Evolutionary conservation across 441 rosid genomes (phyloP), one percentile per base, ranked within the genome.

Genomic region (Pelargonium cotyledonis): DNA sequence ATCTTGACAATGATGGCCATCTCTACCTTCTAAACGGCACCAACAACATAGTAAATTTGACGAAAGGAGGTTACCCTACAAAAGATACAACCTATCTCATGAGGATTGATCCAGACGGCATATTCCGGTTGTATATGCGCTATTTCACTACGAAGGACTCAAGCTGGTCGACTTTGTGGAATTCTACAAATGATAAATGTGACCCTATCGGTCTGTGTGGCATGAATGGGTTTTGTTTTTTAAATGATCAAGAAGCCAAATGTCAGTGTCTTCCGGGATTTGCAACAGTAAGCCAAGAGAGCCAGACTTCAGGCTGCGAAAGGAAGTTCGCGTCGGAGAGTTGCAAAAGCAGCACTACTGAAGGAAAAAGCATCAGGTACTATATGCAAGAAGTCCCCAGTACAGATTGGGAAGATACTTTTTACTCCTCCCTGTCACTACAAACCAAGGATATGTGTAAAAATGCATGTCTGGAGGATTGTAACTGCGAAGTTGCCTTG

Each of bases 121-220:
- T 80, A 38, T 58, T 84, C 12, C 44, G 80, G 16, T 14, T 81
- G 63, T 81, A 77, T 76, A 79, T 81, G 2, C 69, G 70, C 49
- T 40, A 65, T 29, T 66, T 68, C 8, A 40, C n/a, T 15, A 73
- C 9, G 23, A 19, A 0, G 3, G 10, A 16, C 2, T 1, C 26
- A 14, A 68, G 29, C 4, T 62, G 51, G 73, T 73, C 71, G 1
- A 35, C 69, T 31, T 2, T 0, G 1, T 67, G 78, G 80, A 0
- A 0, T 12, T 63, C 65, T 1, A 10, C 76, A 1, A 0, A 38
- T 5, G 23, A 40, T 40, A 40, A 14, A 16, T 65, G 67, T n/a
- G 67, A 12, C 1, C 62, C 63, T 0, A 29, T 6, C 19, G 63
- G 70, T 38, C 23, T 53, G 26, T 67, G 70, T 43, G 70, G 70